Evolutionary conservation across 2,329 filamentous ascomycete species (phyloP).

Genomic region (Sclerotinia trifoliorum): DNA sequence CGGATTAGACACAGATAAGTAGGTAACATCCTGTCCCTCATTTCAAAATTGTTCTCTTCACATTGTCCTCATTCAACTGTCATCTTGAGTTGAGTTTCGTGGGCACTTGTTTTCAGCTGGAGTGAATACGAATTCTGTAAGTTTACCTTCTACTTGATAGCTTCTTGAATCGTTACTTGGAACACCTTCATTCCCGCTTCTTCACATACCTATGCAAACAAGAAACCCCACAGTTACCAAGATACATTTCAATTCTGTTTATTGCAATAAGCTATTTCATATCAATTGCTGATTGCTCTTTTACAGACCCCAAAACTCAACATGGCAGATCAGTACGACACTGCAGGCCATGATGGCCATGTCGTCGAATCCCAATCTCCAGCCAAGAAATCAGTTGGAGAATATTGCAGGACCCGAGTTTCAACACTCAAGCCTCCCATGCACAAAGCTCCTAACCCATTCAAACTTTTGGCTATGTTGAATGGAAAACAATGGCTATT

Average conservation of each 20-base stretch:
- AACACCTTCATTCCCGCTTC: neutral
- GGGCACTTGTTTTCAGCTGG: neutral
- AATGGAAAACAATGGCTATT: constrained; percentile 69
- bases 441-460: constrained; percentile 65
- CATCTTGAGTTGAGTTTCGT: neutral
- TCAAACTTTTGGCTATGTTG: constrained; percentile 65
- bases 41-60: neutral
- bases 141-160: neutral
- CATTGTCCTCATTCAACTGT: neutral
- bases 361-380: constrained; percentile 30
- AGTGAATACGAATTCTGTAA: constrained; percentile 1
- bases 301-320: neutral
- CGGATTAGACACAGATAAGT: constrained; percentile 14
- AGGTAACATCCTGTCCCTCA: neutral
- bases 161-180: neutral
- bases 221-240: neutral
- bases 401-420: constrained; percentile 53
- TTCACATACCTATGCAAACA: neutral
- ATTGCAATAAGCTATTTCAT: too few relatives aligned
- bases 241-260: neutral
- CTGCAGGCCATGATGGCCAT: constrained; percentile 5
- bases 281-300: neutral
- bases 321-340: constrained; percentile 8
- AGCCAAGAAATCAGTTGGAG: constrained; percentile 28
- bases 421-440: constrained; percentile 57